These are phyloP conservation scores for Lachancea kluyveri DNA, from an alignment of 805 yeast genomes.

Conservation along the genomic window DNA sequence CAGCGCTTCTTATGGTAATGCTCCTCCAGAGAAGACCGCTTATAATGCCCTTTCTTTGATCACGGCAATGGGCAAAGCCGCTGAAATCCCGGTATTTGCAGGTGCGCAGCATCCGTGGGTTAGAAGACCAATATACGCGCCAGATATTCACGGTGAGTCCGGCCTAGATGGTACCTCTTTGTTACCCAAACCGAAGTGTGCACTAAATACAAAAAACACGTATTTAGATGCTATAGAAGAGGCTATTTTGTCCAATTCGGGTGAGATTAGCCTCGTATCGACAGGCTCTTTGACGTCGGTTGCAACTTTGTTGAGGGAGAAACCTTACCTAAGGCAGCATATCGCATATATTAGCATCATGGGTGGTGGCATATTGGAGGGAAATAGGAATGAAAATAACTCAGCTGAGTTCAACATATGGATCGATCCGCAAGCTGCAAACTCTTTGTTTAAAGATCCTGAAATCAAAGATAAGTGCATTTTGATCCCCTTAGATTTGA, in stretches of 20 bases:
- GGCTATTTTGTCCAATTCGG: constrained; percentile 39
- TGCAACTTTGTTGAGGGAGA: constrained; percentile 45
- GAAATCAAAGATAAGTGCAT: constrained; percentile 43
- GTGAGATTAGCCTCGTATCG: constrained; percentile 55
- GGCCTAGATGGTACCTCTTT: constrained; percentile 74
- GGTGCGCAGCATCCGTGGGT: constrained; percentile 58
- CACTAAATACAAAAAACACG: constrained; percentile 27
- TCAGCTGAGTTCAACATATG: constrained; percentile 71
- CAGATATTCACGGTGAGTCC: constrained; percentile 62
- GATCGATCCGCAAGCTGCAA: constrained; percentile 74
- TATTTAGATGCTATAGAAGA: constrained; percentile 37
- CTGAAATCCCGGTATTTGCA: constrained; percentile 53
- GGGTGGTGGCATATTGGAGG: constrained; percentile 59
- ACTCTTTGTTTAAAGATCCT: constrained; percentile 43
- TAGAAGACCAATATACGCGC: constrained; percentile 44
- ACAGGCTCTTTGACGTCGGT: constrained; percentile 77
- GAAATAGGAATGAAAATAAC: constrained; percentile 43
- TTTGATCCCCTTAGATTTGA: constrained; percentile 61
- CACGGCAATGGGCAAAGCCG: constrained; percentile 45
- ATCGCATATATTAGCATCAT: constrained; percentile 57
- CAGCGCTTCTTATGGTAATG: constrained; percentile 73
- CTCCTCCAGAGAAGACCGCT: constrained; percentile 58
- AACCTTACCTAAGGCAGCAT: constrained; percentile 47
- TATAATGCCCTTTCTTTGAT: constrained; percentile 61
- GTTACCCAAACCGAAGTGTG: constrained; percentile 43